Base-by-base conservation (phyloP, 139 green algal genomes). In the Volvox africanus region DNA sequence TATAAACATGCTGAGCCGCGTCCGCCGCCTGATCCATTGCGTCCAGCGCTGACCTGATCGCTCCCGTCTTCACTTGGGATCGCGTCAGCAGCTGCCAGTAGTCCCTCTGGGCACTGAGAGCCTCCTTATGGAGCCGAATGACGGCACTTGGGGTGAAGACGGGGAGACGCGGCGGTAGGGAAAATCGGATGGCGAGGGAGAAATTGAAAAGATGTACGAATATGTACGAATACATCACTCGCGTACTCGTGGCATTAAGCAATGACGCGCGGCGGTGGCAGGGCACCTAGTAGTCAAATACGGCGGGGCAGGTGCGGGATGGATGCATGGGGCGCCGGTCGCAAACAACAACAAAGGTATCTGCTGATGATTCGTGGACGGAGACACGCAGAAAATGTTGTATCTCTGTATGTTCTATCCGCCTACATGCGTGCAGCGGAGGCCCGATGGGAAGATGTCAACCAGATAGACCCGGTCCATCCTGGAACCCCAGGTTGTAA, bases 61-160 rank as follows among this genome's bases (percentile, higher is more conserved):
- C 69, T 0, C 26, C 44, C 35, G 83, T 73, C 35, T 30, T 71
- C 24, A 81, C 28, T 13, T 20, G 6, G 1, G 28, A 55, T 81
- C 30, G 44, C 2, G 44, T 32, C 86, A 78, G 79, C 68, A 89
- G 76, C 33, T 61, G 17, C 86, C 91, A 93, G 77, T 90, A 86
- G 19, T 93, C 91, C 14, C 69, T 61, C 44, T 88, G 86, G 1
- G 80, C 50, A 20, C 26, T 12, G 35, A 93, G 91, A 28, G 80
- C 86, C 36, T 61, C 33, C 79, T 92, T 93, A 86, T 93, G 91
- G 35, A 89, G 69, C 37, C 91, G 87, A 24, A 86, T 50, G 20
- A 93, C 86, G 32, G 87, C 87, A 16, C 91, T 89, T 68, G 1
- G 71, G 33, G 26, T 9, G 71, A n/a, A n/a, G n/a, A 79, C 26